Percentiles rank a stretch among this genome's conserved stretches.
These are phyloP conservation scores for Globisporangium cystogenes DNA, from an alignment of 352 stramenopile species.

Conservation along the genomic window DNA sequence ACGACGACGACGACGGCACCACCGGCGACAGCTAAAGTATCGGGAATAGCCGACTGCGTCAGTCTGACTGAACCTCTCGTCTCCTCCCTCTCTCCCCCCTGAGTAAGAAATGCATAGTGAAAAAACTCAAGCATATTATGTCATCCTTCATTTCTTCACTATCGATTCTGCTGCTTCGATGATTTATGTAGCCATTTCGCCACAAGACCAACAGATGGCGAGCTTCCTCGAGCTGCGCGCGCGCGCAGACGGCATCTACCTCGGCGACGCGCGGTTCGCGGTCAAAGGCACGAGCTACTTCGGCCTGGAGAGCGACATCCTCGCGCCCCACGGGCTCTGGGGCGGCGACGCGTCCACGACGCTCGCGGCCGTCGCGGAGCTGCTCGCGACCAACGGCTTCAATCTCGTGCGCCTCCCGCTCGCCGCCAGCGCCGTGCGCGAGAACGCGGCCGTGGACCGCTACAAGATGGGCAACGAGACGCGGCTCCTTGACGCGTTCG, in stretches of 20 bases:
- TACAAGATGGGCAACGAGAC: constrained; percentile 42
- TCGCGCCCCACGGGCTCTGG: constrained; percentile 55
- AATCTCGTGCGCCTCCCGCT: constrained; percentile 51
- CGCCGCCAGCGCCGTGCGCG: constrained; percentile 30
- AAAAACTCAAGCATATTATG: background rate
- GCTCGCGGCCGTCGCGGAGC: constrained; percentile 22
- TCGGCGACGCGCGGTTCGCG: constrained; percentile 27
- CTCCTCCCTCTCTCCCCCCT: background rate
- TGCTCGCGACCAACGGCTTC: constrained; percentile 35
- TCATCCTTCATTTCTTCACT: no score
- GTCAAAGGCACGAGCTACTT: constrained; percentile 62
- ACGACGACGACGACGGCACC: no score
- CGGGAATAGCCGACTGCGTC: background rate
- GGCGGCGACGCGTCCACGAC: constrained; percentile 46
- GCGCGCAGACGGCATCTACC: constrained; percentile 23
- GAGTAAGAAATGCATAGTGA: background rate
- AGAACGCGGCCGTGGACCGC: constrained; percentile 29
- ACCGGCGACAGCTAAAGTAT: background rate
- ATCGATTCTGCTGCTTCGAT: no score
- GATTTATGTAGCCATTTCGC: background rate
- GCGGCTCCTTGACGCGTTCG: constrained; percentile 22
- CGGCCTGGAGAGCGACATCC: constrained; percentile 58
- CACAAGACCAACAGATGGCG: no score
- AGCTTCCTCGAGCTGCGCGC: constrained; percentile 21
- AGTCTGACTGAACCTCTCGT: background rate